Percentiles rank a stretch among this genome's conserved stretches.
Evolutionary conservation across 2,329 filamentous ascomycete species (phyloP).

Genomic region (Aspergillus pseudoterreus): DNA sequence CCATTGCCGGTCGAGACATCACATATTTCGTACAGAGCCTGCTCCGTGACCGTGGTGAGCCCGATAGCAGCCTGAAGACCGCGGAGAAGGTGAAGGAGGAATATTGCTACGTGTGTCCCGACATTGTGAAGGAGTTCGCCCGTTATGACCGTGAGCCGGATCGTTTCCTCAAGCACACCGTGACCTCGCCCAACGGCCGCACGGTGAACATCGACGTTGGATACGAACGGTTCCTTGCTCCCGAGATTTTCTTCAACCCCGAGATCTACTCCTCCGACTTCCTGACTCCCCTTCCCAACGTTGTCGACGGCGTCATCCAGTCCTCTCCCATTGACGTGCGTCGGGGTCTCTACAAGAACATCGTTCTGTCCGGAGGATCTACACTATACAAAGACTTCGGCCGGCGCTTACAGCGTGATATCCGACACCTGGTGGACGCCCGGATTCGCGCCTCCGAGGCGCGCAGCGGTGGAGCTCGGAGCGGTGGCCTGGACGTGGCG

Average conservation of each 20-base stretch:
- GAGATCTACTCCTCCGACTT: constrained; percentile 99
- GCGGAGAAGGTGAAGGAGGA: constrained; percentile 98
- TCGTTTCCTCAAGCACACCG: constrained; percentile 84
- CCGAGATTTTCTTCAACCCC: constrained; percentile 99
- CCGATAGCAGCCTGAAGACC: constrained; percentile 94
- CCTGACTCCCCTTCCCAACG: constrained; percentile 85
- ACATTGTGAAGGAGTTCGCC: constrained; percentile 97
- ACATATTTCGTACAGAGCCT: constrained; percentile 98
- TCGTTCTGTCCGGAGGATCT: constrained; percentile 93
- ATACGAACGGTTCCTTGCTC: constrained; percentile 95
- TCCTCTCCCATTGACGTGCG: constrained; percentile 96
- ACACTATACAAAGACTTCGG: constrained; percentile 99
- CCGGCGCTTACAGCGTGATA: constrained; percentile 90
- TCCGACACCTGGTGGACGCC: constrained; percentile 90
- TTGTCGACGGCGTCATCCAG: constrained; percentile 96
- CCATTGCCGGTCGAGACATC: constrained; percentile 95
- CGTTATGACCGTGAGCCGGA: constrained; percentile 91
- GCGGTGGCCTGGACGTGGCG: constrained; percentile 91
- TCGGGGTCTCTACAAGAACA: constrained; percentile 98
- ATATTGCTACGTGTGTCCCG: constrained; percentile 96
- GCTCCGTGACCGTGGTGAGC: constrained; percentile 90
- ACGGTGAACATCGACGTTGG: constrained; percentile 86
- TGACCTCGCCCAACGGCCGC: constrained; percentile 79
- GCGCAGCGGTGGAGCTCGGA: constrained; percentile 85
- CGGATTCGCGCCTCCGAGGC: constrained; percentile 90